phyloP scores from a whole-genome alignment of 345 rosid genomes.

The Brassica carinata region DNA sequence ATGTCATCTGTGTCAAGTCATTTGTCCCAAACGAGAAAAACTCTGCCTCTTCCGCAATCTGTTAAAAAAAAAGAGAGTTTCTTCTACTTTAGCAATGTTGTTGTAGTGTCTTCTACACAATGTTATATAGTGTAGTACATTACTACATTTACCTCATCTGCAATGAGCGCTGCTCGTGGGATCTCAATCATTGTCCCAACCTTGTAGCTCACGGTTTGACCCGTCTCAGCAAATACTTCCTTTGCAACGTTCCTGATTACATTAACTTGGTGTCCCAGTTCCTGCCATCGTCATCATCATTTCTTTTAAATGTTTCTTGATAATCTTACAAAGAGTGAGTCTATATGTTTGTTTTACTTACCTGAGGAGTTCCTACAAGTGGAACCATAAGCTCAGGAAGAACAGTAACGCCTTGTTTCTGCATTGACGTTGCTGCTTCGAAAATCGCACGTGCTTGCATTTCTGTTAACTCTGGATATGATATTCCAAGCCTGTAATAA shows the following conservation, averaged over 20 bases:
- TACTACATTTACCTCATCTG: slow-evolving; percentile 70
- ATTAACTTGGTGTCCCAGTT: slow-evolving; percentile 69
- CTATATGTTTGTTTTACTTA: neutral
- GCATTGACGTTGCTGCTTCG: slow-evolving; percentile 86
- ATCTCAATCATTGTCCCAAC: slow-evolving; percentile 99
- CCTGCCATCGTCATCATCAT: slow-evolving; percentile 48
- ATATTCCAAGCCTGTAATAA: slow-evolving; percentile 75
- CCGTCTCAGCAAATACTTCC: slow-evolving; percentile 71
- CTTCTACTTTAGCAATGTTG: neutral
- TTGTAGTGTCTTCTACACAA: too few species aligned
- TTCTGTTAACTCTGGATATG: slow-evolving; percentile 91
- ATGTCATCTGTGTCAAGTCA: slow-evolving; percentile 94
- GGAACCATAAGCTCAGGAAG: slow-evolving; percentile 98
- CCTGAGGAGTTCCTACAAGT: slow-evolving; percentile 93
- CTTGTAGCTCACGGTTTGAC: slow-evolving; percentile 59
- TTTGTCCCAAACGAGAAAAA: slow-evolving; percentile 97
- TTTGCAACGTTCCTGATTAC: slow-evolving; percentile 62
- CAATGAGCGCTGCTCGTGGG: slow-evolving; percentile 91
- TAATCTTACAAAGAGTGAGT: neutral
- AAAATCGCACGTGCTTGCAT: slow-evolving; percentile 96
- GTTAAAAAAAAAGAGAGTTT: neutral
- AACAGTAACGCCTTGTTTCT: slow-evolving; percentile 70
- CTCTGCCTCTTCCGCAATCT: slow-evolving; percentile 92
- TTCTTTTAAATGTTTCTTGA: neutral
- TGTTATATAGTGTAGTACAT: neutral